Conservation (phyloP, 225 moss, liverwort and hornwort species). For the Straminergon stramineum region DNA sequence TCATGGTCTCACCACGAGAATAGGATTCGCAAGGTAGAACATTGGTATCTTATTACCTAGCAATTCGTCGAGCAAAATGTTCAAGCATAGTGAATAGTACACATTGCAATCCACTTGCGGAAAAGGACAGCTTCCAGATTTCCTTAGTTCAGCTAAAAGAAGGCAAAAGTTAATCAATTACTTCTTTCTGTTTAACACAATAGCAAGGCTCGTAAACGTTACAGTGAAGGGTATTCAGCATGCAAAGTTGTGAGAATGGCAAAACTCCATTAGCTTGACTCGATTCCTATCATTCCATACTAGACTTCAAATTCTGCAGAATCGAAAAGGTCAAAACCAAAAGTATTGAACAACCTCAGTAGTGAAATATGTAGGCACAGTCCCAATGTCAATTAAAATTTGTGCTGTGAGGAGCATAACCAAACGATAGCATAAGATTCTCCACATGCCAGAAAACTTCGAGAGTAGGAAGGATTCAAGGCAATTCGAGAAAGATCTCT, state of each 20-base stretch:
- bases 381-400: not conserved
- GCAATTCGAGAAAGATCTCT: not conserved
- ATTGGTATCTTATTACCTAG: not conserved
- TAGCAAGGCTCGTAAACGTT: not conserved
- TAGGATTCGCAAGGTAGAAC: not conserved
- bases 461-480: not conserved
- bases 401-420: not conserved
- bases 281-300: not conserved
- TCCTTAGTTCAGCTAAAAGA: not conserved
- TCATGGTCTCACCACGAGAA: not conserved
- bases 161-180: not conserved
- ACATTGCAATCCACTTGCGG: not conserved
- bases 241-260: not conserved
- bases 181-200: not conserved
- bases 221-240: not conserved
- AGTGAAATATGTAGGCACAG: not conserved
- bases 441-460: not conserved
- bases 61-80: not conserved
- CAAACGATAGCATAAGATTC: not conserved
- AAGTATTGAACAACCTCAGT: not conserved
- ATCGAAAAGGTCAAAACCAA: not conserved
- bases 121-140: not conserved
- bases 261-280: not conserved
- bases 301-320: not conserved
- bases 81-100: not conserved